Evolutionary conservation across 2,329 filamentous ascomycete species (phyloP), one percentile per base, ranked within the genome.

Genomic region (Ophiostoma himal-ulmi): DNA sequence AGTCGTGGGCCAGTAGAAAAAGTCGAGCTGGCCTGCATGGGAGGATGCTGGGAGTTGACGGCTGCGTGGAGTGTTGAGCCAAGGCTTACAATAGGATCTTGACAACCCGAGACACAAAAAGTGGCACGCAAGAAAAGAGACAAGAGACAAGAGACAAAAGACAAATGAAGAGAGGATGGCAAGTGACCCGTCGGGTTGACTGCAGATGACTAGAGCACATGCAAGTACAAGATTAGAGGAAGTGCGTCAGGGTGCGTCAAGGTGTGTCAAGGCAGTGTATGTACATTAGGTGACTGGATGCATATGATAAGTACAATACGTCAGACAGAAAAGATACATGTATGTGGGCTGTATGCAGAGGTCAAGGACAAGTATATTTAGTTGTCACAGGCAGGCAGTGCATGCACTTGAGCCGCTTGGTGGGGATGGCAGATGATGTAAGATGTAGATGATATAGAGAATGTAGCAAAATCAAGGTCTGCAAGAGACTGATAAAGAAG

Each of bases 131-230:
- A 34, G 26, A 17, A 30, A 13, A 62, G 57, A 17, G 6, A 34
- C 26, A 20, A 30, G 13, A 20, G 39, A 64, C 14, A 17, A 22
- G 17, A 30, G 39, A 11, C 20, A 22, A 22, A 17, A 34, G 11
- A 26, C 1, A 13, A 30, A 2, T 30, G 8, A 60, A 22, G 14
- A 36, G 17, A 30, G 66, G 26, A 22, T 62, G 57, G 57, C 57
- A 62, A 62, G 57, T 62, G 57, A 62, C 57, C 57, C 22, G 52
- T 14, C 52, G 52, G 57, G 57, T 62, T 62, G 57, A 62, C 57
- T 62, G 57, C 57, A 39, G 62, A 36, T 70, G 69, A 70, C 69
- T 65, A 70, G 17, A 62, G 64, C 69, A 70, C 69, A 70, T 52
- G 69, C 39, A 39, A 20, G 68, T n/a, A 36, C 30, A 30, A 67